These are phyloP conservation scores for Podospora appendiculata DNA, from an alignment of 495 filamentous ascomycete genomes.

Conservation along the genomic window DNA sequence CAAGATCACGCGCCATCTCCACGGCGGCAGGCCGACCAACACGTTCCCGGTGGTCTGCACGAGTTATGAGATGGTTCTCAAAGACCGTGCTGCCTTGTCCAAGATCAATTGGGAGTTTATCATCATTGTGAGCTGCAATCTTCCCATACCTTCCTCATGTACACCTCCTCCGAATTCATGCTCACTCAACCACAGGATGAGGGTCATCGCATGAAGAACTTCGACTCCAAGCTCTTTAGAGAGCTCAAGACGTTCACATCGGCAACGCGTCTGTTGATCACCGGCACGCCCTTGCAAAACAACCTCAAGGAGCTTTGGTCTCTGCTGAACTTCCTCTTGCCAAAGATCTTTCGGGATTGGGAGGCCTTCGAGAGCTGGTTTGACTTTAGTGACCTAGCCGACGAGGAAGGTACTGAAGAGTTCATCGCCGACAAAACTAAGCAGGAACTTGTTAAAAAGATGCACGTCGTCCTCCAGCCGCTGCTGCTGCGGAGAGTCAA, in stretches of 20 bases:
- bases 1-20: constrained; percentile 50
- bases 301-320: constrained; percentile 96
- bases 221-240: constrained; percentile 84
- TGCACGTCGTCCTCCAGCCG: constrained; percentile 88
- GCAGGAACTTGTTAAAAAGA: constrained; percentile 74
- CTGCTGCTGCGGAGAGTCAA: constrained; percentile 85
- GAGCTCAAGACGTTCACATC: constrained; percentile 83
- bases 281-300: constrained; percentile 92
- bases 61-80: constrained; percentile 91
- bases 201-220: constrained; percentile 95
- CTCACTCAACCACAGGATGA: constrained; percentile 52
- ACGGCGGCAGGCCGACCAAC: constrained; percentile 35
- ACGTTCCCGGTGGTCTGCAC: constrained; percentile 90
- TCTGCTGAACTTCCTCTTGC: constrained; percentile 84
- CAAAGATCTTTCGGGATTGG: constrained; percentile 83
- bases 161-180: background rate
- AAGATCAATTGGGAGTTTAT: constrained; percentile 94
- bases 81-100: constrained; percentile 70
- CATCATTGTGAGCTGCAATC: constrained; percentile 59
- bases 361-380: constrained; percentile 92
- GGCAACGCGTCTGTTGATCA: constrained; percentile 84
- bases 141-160: constrained; percentile 1
- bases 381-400: constrained; percentile 83
- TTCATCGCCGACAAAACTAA: constrained; percentile 72
- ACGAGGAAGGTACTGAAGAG: constrained; percentile 59